These are phyloP conservation scores for Citrullus mucosospermus DNA, from an alignment of 306 rosid species.

Conservation along the genomic window DNA sequence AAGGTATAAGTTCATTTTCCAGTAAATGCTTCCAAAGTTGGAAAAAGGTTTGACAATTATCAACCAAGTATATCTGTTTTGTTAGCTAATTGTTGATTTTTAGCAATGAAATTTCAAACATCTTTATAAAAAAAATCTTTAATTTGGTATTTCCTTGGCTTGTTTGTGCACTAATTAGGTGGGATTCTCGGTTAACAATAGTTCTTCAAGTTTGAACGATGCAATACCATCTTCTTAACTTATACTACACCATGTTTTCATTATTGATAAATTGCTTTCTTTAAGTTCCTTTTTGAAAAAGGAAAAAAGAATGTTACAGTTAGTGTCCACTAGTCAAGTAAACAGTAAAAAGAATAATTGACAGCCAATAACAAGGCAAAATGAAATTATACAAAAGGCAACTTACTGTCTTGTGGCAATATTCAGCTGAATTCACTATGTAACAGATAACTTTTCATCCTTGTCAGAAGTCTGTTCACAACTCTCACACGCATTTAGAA, in stretches of 20 bases:
- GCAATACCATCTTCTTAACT: neutral
- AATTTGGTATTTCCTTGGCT: neutral
- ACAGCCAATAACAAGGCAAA: neutral
- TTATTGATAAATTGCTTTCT: neutral
- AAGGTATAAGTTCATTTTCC: neutral
- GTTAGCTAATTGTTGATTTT: neutral
- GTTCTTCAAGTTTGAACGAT: neutral
- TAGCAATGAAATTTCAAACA: neutral
- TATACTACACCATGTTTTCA: neutral
- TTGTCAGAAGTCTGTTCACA: slow-evolving; percentile 84
- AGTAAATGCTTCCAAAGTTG: neutral
- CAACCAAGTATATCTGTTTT: neutral
- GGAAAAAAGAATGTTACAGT: neutral
- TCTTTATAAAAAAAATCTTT: neutral
- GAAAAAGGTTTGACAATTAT: neutral
- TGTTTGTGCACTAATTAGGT: neutral
- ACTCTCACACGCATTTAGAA: slow-evolving; percentile 5
- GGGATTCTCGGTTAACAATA: neutral
- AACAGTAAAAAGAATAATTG: neutral
- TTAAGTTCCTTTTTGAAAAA: neutral
- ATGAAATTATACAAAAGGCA: neutral
- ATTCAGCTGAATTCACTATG: slow-evolving; percentile 94
- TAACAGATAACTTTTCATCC: slow-evolving; percentile 95
- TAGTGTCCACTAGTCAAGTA: neutral
- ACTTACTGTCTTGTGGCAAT: slow-evolving; percentile 85